A percentile compares a stretch with the other conserved stretches of the same genome.
phyloP scores from a whole-genome alignment of 1,139 yeast species.

The Hemisphaericaspora subhashii region DNA sequence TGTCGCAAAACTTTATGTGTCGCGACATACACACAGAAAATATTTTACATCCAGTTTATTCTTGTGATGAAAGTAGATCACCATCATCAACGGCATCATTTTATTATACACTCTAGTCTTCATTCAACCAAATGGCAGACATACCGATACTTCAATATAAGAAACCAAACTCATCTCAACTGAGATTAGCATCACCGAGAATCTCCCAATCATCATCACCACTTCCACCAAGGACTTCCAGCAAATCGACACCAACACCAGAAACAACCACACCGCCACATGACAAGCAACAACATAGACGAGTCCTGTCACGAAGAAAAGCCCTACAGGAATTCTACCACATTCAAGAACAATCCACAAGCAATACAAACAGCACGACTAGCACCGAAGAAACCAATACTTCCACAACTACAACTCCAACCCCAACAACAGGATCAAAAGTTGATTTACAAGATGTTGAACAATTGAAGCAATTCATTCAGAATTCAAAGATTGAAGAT shows the following conservation, averaged over 20 bases:
- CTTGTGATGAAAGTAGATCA: too few relatives aligned
- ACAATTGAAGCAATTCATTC: constrained; percentile 33
- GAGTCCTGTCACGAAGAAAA: constrained; percentile 41
- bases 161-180: constrained; percentile 10
- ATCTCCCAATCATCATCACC: constrained; percentile 7
- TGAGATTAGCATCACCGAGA: constrained; percentile 6
- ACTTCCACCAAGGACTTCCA: background rate
- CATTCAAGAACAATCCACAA: constrained; percentile 21
- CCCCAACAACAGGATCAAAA: constrained; percentile 4
- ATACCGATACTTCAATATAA: background rate
- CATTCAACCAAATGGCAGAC: background rate
- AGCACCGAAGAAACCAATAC: background rate
- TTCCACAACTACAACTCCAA: constrained; percentile 5
- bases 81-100: too few relatives aligned
- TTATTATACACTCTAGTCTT: too few relatives aligned
- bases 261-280: constrained; percentile 8
- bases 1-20: too few relatives aligned
- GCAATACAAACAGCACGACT: background rate
- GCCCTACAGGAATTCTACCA: constrained; percentile 48
- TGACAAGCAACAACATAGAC: constrained; percentile 18
- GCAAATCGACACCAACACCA: constrained; percentile 3
- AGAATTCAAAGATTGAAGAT: constrained; percentile 32
- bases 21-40: too few relatives aligned
- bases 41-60: too few relatives aligned
- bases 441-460: constrained; percentile 23